These are phyloP conservation scores for Trametopsis cervina DNA, from an alignment of 768 basidiomycete species.

Conservation along the genomic window DNA sequence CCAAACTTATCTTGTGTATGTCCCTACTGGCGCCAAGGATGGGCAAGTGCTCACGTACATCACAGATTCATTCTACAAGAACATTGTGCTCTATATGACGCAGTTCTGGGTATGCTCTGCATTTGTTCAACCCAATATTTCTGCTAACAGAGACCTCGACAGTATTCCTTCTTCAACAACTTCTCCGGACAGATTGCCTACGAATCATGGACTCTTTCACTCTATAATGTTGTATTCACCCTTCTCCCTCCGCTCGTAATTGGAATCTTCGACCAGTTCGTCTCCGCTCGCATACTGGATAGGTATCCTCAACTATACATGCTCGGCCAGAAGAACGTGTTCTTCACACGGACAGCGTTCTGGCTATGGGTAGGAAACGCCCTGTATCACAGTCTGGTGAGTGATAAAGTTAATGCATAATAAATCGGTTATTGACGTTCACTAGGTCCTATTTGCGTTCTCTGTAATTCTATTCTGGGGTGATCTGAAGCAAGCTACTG, in stretches of 20 bases:
- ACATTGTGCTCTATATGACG: conserved; percentile 96
- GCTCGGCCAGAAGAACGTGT: conserved; percentile 89
- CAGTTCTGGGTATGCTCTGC: conserved; percentile 81
- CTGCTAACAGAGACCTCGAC: conserved; percentile 4
- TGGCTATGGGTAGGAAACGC: conserved; percentile 92
- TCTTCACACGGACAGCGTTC: conserved; percentile 86
- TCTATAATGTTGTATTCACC: conserved; percentile 96
- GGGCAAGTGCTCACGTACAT: no score
- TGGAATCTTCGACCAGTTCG: conserved; percentile 97
- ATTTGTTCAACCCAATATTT: background rate
- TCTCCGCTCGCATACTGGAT: conserved; percentile 92
- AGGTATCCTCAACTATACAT: conserved; percentile 95
- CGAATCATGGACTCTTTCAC: conserved; percentile 97
- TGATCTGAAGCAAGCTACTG: conserved; percentile 74
- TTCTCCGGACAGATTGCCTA: conserved; percentile 98
- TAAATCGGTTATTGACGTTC: background rate
- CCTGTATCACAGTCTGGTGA: conserved; percentile 80
- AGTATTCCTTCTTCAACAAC: conserved; percentile 99
- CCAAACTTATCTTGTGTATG: conserved; percentile 93
- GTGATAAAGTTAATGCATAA: conserved; percentile 21
- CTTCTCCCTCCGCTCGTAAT: conserved; percentile 95
- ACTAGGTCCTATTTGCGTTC: conserved; percentile 79
- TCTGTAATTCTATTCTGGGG: conserved; percentile 91
- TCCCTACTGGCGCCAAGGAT: no score
- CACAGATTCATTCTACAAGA: conserved; percentile 97